Base-by-base conservation (phyloP, 495 filamentous ascomycete genomes). In the Aspergillus baeticus region DNA sequence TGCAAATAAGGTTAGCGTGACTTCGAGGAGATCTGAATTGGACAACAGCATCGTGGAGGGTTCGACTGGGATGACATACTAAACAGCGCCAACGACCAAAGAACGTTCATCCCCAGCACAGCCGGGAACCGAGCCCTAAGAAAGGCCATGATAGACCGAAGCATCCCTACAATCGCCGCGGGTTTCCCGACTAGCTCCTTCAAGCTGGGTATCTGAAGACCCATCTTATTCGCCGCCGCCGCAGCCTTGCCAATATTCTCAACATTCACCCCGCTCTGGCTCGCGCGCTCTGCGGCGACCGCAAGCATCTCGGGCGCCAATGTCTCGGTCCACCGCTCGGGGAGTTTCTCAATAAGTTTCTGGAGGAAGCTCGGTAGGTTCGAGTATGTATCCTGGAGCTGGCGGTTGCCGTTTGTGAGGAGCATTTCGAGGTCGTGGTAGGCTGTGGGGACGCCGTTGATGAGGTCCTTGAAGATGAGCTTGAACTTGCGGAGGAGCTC, bases 361-460 rank as follows among this genome's bases (percentile, higher is more conserved):
- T 96, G 86, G n/a, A 97, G 74, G 52, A 87, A 88, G 1, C 74
- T 69, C 0, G 93, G 93, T n/a, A 97, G 81, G 48, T 84, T 76
- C 10, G 86, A 82, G 73, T 87, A 98, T 35, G 86, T 86, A 54
- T 88, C 81, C 58, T 87, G 81, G 1, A 98, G 75, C 52, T 87
- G 83, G 38, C 82, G 81, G 63, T 94, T 89, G 18, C 84, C 87
- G 65, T 90, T 88, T 13, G 88, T 90, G 31, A 98, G 77, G 14
- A 98, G 85, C 61, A 80, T 74, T 23, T 90, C 83, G 10, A 98
- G 85, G 71, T 98, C 94, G 64, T 87, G 82, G 67, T 95, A 96
- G 13, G 94, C 94, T 0, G 92, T 95, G 21, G 93, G 93, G 6
- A 89, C 93, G 49, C 93, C 93, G 67, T 90, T 92, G 54, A 90